Percentiles rank a stretch among this genome's conserved stretches.
These are phyloP conservation scores for Aspergillus pseudotamarii DNA, from an alignment of 2,329 filamentous ascomycete species.

Conservation along the genomic window DNA sequence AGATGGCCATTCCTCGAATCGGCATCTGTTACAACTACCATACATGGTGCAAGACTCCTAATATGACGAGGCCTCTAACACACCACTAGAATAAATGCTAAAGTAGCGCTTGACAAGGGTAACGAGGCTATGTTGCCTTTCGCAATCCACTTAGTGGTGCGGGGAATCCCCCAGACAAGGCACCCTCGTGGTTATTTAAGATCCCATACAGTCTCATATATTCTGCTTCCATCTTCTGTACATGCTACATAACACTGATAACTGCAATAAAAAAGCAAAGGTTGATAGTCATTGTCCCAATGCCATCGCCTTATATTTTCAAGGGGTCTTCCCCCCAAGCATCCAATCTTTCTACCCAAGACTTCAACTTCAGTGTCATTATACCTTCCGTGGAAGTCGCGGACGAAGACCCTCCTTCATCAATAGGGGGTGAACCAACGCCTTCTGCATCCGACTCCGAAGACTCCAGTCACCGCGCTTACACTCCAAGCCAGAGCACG, in stretches of 20 bases:
- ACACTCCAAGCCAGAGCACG: not conserved
- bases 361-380: not conserved
- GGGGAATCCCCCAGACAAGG: not conserved
- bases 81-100: not conserved
- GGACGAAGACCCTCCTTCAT: not conserved
- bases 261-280: no score
- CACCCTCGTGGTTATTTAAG: not conserved
- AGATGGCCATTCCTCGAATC: not conserved
- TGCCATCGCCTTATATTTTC: not conserved
- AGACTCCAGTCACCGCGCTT: not conserved
- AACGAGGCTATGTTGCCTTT: not conserved
- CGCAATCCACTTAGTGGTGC: not conserved
- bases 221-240: not conserved
- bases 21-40: not conserved
- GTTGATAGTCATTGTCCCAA: not conserved
- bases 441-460: not conserved
- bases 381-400: not conserved
- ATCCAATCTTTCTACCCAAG: not conserved
- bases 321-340: not conserved
- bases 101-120: not conserved
- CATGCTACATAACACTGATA: not conserved
- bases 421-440: not conserved
- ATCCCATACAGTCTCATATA: not conserved
- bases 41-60: not conserved
- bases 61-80: not conserved